Base-by-base conservation (phyloP, 2,329 filamentous ascomycete genomes). In the Westerdykella sp. region DNA sequence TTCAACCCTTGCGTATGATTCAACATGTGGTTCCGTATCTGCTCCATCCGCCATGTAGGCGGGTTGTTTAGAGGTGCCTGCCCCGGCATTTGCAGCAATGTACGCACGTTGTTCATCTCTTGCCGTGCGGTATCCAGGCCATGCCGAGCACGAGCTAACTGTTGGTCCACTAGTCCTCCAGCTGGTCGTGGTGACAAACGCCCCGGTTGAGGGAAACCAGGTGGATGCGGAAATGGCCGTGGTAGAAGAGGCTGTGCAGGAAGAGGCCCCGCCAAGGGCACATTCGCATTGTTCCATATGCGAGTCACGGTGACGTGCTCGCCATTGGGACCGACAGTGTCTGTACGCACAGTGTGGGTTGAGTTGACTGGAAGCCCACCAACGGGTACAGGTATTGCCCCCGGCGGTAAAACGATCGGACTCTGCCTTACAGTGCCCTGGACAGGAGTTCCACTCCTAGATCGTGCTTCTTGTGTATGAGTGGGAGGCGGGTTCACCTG, bases 261-360 rank as follows among this genome's bases (percentile, higher is more conserved):
- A 14, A 35, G 10, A 14, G n/a, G 32, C n/a, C 5, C n/a, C 7
- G 32, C 9, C 18, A 52, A 56, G 18, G 60, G 56, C 2, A 59
- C 41, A 14, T 51, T 58, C 12, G 68, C 67, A 47, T 76, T 73
- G 52, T 76, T 77, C 9, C 9, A 35, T 13, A 28, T 28, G 41
- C 75, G 66, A 2, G 73, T 76, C 41, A 78, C 66, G 34, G 73
- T 72, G 70, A 73, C 76, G 43, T 73, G 67, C 45, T 75, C 69
- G 13, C 76, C 76, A 49, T 78, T 74, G 9, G 74, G 72, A 0
- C 71, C 72, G 25, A 73, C 54, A 7, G 70, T 69, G 55, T 79
- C 75, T 25, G 73, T 72, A 7, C 73, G 69, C 15, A 76, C 67
- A 9, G 69, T 73, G 16, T 70, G 67, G 7, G 66, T 67, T 22